phyloP scores from a whole-genome alignment of 257 asterid species.

The Agastache rugosa region DNA sequence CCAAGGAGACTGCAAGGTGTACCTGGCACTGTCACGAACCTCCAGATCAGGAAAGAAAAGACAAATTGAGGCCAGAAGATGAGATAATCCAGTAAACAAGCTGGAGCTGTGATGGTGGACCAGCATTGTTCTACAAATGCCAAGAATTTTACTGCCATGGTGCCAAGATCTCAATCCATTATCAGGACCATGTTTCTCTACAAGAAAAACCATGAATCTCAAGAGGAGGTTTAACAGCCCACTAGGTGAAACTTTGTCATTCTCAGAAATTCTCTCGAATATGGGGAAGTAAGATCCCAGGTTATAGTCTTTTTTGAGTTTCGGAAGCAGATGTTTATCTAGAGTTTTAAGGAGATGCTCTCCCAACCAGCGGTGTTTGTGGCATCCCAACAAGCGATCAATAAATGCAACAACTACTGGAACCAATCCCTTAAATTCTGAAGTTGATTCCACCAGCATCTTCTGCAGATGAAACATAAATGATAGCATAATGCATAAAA shows the following conservation, averaged over 20 bases:
- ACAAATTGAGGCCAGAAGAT: conserved; percentile 71
- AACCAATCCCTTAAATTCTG: conserved; percentile 73
- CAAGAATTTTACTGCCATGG: conserved; percentile 83
- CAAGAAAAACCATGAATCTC: conserved; percentile 71
- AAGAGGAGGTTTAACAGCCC: conserved; percentile 75
- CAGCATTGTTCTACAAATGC: conserved; percentile 88
- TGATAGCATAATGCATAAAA: conserved; percentile 28
- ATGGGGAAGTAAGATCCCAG: conserved; percentile 82
- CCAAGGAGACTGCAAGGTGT: conserved; percentile 29
- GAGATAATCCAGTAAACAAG: conserved; percentile 71
- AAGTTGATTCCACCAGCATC: conserved; percentile 65
- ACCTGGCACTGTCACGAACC: conserved; percentile 97
- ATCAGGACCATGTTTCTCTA: conserved; percentile 82
- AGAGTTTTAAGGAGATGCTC: conserved; percentile 76
- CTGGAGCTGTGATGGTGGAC: conserved; percentile 81
- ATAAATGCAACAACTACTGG: conserved; percentile 70
- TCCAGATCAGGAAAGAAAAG: conserved; percentile 95
- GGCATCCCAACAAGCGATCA: conserved; percentile 81
- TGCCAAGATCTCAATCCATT: conserved; percentile 85
- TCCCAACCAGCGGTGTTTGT: conserved; percentile 77
- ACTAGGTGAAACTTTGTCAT: conserved; percentile 70
- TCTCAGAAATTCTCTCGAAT: conserved; percentile 81
- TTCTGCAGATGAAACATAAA: conserved; percentile 55
- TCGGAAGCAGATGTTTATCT: conserved; percentile 72
- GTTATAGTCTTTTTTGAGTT: conserved; percentile 72